Evolutionary conservation across 305 asterid species (phyloP).

Genomic region (Fraxinus latifolia): DNA sequence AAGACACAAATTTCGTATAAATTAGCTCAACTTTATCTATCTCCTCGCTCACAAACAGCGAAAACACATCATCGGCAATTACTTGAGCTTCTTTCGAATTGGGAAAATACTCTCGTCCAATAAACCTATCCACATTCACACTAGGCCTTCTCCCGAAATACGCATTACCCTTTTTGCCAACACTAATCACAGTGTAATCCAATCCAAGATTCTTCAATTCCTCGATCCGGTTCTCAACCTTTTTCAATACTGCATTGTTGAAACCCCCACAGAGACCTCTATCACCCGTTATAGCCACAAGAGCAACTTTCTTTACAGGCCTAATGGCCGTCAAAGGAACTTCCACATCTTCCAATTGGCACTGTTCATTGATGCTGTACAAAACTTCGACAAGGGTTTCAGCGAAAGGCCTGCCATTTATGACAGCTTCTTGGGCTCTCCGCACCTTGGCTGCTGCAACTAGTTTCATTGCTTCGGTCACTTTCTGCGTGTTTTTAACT

Average conservation of each 20-base stretch:
- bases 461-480: slow-evolving; percentile 81
- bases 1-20: slow-evolving; percentile 63
- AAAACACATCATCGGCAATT: slow-evolving; percentile 74
- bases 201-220: slow-evolving; percentile 52
- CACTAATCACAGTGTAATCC: slow-evolving; percentile 49
- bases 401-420: slow-evolving; percentile 62
- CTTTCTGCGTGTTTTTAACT: slow-evolving; percentile 60
- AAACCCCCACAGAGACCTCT: slow-evolving; percentile 87
- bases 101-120: slow-evolving; percentile 57
- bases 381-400: slow-evolving; percentile 56
- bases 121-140: slow-evolving; percentile 42
- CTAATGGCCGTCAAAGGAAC: slow-evolving; percentile 57
- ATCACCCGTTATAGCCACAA: slow-evolving; percentile 59
- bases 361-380: slow-evolving; percentile 54
- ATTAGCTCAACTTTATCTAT: slow-evolving; percentile 82
- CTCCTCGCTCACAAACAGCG: slow-evolving; percentile 59
- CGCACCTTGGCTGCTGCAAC: slow-evolving; percentile 83
- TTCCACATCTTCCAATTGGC: slow-evolving; percentile 58
- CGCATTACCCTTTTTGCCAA: slow-evolving; percentile 66
- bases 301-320: slow-evolving; percentile 64
- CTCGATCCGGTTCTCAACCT: slow-evolving; percentile 49
- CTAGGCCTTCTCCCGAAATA: slow-evolving; percentile 41
- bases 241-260: slow-evolving; percentile 47
- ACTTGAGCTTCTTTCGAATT: slow-evolving; percentile 71
- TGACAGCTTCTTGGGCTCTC: slow-evolving; percentile 73